Base-by-base conservation (phyloP, 306 rosid species). In the Cercis canadensis region DNA sequence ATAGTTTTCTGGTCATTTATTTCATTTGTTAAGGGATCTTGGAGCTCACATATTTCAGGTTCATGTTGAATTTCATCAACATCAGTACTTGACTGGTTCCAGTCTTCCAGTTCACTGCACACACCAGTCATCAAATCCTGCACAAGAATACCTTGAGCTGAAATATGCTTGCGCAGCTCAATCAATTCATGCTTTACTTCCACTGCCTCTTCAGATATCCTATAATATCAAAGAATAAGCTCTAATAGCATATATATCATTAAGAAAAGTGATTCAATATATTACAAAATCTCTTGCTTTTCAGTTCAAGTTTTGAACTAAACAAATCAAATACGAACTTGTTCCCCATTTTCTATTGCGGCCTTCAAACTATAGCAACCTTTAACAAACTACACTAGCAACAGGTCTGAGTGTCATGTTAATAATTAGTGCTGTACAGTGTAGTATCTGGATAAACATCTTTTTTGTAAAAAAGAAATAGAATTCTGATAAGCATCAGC, bases 191-290 rank as follows among this genome's bases (percentile, higher is more conserved):
- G 97, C 62, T 94, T 85, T 81, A 90, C 92, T 83, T 94, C 96
- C 73, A 86, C 92, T 21, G 97, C 96, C 85, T 94, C 99, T 76
- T 91, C 99, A 80, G 96, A 89, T 80, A 94, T 89, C 88, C 99
- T 94, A 75, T 62, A 87, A 57, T 41, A 65, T 37, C 54, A 65
- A n/a, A 61, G 21, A 74, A 72, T 34, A 68, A 63, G 63, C 43
- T 19, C 49, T 6, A 33, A 75, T 24, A 54, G 24, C 29, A 68
- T 45, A 37, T 49, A 72, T 58, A 57, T 57, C 24, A 34, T 32
- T 4, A 13, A 65, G 39, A 46, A 56, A 47, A 73, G 21, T 76
- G 29, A 14, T 73, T 33, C 36, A 24, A 58, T 34, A 56, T 34
- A 54, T 29, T 10, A 45, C 57, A 57, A 51, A 58, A 14, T 31